Conservation (phyloP, 441 rosid genomes). For the Brassica hybrid region DNA sequence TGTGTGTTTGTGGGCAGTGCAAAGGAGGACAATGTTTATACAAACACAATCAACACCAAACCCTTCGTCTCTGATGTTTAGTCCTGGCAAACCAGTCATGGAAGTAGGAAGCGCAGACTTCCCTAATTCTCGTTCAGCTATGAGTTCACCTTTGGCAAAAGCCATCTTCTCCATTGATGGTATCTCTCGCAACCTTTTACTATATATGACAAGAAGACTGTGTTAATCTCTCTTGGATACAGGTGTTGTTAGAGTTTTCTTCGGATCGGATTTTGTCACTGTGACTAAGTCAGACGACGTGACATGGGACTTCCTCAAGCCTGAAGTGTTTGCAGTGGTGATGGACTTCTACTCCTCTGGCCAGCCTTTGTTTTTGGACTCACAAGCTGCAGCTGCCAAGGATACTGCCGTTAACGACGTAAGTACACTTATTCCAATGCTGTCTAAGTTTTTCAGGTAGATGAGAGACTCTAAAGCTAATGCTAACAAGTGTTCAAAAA, state of each 20-base stretch:
- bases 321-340: slow-evolving; percentile 89
- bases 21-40: slow-evolving; percentile 91
- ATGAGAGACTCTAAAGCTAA: background rate
- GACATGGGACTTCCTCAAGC: slow-evolving; percentile 88
- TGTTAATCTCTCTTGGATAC: slow-evolving; percentile 28
- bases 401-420: slow-evolving; percentile 92
- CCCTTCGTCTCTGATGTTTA: slow-evolving; percentile 92
- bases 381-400: slow-evolving; percentile 69
- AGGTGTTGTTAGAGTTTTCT: slow-evolving; percentile 87
- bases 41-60: slow-evolving; percentile 95
- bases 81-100: slow-evolving; percentile 93
- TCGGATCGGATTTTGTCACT: slow-evolving; percentile 89
- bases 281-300: slow-evolving; percentile 90
- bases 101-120: slow-evolving; percentile 91
- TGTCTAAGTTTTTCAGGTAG: background rate
- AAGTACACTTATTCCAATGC: background rate
- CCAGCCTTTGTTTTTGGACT: slow-evolving; percentile 77
- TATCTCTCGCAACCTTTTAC: slow-evolving; percentile 23
- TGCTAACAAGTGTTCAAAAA: background rate
- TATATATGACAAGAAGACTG: slow-evolving; percentile 3
- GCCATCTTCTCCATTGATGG: slow-evolving; percentile 84
- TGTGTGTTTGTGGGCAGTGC: slow-evolving; percentile 52
- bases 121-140: slow-evolving; percentile 80
- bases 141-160: slow-evolving; percentile 80
- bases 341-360: slow-evolving; percentile 97